Base-by-base conservation (phyloP, 116 monocot genomes). In the Phalaenopsis hybrid region DNA sequence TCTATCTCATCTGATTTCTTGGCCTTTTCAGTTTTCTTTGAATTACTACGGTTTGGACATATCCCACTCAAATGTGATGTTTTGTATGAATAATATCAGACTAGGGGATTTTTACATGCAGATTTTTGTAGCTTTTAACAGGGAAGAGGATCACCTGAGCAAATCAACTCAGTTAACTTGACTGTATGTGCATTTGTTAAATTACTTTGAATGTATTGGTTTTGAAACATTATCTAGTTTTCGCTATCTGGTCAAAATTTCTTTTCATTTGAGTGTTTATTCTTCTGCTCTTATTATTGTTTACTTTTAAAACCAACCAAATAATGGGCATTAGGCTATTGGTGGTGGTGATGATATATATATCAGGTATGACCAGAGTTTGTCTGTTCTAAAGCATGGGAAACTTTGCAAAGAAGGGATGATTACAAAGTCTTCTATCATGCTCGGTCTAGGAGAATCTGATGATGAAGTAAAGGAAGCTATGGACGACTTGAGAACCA, bases 381-480 rank as follows among this genome's bases (percentile, higher is more conserved):
- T 95, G 80, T 83, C 88, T 51, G 93, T 95, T 86, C 81, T 95
- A 74, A 91, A 90, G 81, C 90, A 96, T 89, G 95, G 91, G 81
- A 96, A 93, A 82, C 52, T 85, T 18, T 87, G 78, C 89, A 91
- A 90, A 82, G 88, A 90, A 75, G 93, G 95, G 44, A 95, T 95
- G 93, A 78, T 98, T 79, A 93, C 98, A 52, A 95, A 98, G 79
- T 95, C 95, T 50, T 95, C 98, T 49, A 92, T 98, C 75, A 98
- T 98, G 95, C 82, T 98, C 74, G 98, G 95, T 57, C 93, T 95
- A 81, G 95, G 98, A 63, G 95, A 98, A 85, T 87, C 87, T 76
- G 95, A 98, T 83, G 93, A 98, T 61, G 95, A 98, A 83, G 81
- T 98, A 69, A 90, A 88, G 82, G 88, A 95, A 87, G 80, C 95